phyloP scores from a whole-genome alignment of 352 stramenopile genomes.

The Phytopythium delawarense region DNA sequence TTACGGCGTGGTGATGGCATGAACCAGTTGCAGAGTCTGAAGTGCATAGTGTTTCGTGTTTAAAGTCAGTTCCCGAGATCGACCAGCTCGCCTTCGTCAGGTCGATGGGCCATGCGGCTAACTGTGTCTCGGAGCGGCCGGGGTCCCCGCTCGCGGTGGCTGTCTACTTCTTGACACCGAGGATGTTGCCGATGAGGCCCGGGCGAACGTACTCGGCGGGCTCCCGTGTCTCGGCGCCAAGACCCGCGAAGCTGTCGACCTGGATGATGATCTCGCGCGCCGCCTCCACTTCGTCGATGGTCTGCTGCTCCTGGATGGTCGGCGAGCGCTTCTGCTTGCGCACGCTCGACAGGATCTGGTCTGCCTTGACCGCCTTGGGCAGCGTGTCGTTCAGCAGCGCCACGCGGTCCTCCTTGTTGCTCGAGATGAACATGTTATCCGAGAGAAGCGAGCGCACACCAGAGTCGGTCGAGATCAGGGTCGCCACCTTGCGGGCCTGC shows the following conservation, averaged over 20 bases:
- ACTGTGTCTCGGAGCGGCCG: neutral
- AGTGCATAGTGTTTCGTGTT: neutral
- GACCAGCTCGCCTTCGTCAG: neutral
- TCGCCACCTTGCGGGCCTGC: constrained; percentile 66
- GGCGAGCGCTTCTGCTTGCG: constrained; percentile 94
- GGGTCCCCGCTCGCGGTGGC: neutral
- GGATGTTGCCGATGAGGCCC: constrained; percentile 63
- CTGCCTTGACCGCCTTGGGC: constrained; percentile 88
- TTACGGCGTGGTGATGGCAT: neutral
- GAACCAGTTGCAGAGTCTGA: neutral
- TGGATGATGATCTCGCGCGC: constrained; percentile 96
- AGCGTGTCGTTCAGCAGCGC: constrained; percentile 71
- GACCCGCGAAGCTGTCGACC: constrained; percentile 90
- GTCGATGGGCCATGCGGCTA: neutral
- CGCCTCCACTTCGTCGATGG: constrained; percentile 95
- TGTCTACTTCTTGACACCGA: constrained; percentile 35
- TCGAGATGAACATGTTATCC: constrained; percentile 75
- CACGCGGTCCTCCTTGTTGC: constrained; percentile 59
- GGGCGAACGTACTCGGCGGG: constrained; percentile 89
- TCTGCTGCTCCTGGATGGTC: constrained; percentile 91
- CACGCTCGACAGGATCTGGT: constrained; percentile 88
- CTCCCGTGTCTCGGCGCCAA: constrained; percentile 79
- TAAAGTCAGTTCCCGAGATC: neutral
- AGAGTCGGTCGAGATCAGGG: constrained; percentile 71
- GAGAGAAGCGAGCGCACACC: constrained; percentile 64